Evolutionary conservation across 257 asterid genomes (phyloP).

Genomic region (Solanum virginianum): DNA sequence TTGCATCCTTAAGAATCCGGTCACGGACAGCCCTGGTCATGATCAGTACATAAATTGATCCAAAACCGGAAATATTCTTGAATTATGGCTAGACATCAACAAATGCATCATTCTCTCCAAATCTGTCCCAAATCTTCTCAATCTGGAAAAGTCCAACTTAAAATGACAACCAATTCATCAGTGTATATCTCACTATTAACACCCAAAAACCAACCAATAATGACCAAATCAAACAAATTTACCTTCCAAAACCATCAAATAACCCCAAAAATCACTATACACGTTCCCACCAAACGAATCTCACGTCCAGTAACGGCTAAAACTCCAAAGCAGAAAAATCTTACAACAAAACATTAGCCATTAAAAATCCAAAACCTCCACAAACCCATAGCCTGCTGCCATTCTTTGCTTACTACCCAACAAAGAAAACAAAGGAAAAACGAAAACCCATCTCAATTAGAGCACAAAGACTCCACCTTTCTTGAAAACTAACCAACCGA

Average conservation of each 20-base stretch:
- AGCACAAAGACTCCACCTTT: constrained; percentile 7
- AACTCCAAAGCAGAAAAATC: neutral
- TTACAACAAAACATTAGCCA: neutral
- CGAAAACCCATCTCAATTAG: constrained; percentile 8
- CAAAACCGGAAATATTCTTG: constrained; percentile 9
- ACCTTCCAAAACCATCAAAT: constrained; percentile 2
- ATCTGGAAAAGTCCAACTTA: neutral
- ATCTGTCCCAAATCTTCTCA: constrained; percentile 11
- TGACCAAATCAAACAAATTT: constrained; percentile 4
- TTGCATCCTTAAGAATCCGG: constrained; percentile 79
- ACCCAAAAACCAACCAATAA: neutral
- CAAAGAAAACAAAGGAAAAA: neutral
- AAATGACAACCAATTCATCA: neutral
- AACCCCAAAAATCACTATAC: neutral
- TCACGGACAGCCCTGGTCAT: constrained; percentile 89
- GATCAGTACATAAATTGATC: constrained; percentile 39
- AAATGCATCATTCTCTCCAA: constrained; percentile 19
- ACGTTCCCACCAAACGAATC: neutral
- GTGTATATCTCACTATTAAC: neutral
- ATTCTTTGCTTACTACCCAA: neutral
- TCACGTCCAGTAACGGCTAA: neutral
- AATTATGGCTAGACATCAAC: constrained; percentile 15
- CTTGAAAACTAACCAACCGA: neutral
- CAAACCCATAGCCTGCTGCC: neutral
- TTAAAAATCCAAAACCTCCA: neutral